Base-by-base conservation (phyloP, 352 stramenopile species). In the Phytophthora meadii region DNA sequence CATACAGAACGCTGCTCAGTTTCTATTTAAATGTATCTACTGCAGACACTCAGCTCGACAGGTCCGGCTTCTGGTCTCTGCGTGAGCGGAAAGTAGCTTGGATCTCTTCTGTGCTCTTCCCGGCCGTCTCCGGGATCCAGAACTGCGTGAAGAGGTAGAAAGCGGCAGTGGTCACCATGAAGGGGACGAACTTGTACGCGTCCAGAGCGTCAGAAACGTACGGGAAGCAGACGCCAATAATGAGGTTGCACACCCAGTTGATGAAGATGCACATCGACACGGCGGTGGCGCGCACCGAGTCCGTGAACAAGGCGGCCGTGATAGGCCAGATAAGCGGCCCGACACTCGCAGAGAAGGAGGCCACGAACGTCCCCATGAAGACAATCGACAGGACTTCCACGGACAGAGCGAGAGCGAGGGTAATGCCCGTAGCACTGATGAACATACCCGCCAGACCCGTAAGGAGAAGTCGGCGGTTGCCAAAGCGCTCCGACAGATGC, bases 81-180 rank as follows among this genome's bases (percentile, higher is more conserved):
- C 34, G 28, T 11, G 50, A 49, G 2, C 63, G 72, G 52, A 88
- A 89, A 34, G 68, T 66, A 7, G 40, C 61, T 49, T 88, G 81
- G 64, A 92, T 92, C 54, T 88, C 79, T 12, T 86, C 69, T 32
- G 54, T 81, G 7, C 76, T 88, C 51, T 88, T 88, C 19, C 77
- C 74, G 11, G 70, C 74, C 8, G 84, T 92, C 46, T 92, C 82
- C 2, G 84, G 84, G 42, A 47, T 89, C 55, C 47, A 70, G 15
- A 61, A 61, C 11, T 61, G 56, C 27, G 61, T 70, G 56, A 71
- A 79, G n/a, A 80, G 61, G 61, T 84, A 89, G 27, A 41, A 72
- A 2, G 50, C 8, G 10, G 70, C 65, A 4, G 87, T 64, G 12
- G 67, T 78, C 5, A 58, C 59, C 51, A 90, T 72, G 63, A 89